A percentile compares a stretch with the other conserved stretches of the same genome.
Conservation (phyloP, 2,329 filamentous ascomycete genomes). For the Blastomyces parvus region DNA sequence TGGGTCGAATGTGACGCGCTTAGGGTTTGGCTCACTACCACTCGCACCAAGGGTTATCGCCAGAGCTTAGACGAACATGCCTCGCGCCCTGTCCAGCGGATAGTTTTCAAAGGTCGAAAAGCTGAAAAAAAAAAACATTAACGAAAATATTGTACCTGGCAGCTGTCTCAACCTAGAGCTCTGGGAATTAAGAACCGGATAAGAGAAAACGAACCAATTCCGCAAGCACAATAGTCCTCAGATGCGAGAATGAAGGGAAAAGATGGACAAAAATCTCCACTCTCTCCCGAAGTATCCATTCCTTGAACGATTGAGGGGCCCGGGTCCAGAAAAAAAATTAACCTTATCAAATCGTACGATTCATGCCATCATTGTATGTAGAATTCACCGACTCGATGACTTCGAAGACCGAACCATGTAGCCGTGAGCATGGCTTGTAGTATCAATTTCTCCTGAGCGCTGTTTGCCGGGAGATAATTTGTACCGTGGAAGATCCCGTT, state of each 20-base stretch:
- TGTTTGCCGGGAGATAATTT: not conserved
- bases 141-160: not conserved
- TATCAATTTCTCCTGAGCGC: too few species aligned
- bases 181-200: not conserved
- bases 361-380: not conserved
- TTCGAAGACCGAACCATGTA: too few species aligned
- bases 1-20: not conserved
- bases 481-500: not conserved
- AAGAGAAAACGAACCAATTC: not conserved
- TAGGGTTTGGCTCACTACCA: not conserved
- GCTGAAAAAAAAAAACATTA: not conserved
- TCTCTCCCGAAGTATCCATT: not conserved
- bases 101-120: not conserved
- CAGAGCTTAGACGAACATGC: not conserved
- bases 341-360: not conserved
- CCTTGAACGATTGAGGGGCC: not conserved
- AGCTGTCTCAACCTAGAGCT: not conserved
- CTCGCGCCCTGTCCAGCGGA: not conserved
- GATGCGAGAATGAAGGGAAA: not conserved
- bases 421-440: too few species aligned
- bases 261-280: not conserved
- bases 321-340: not conserved
- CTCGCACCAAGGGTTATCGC: not conserved
- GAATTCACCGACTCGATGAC: not conserved
- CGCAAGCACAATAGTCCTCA: not conserved